These are phyloP conservation scores for Cyclanthera cordifolia DNA, from an alignment of 306 rosid genomes.

Conservation along the genomic window DNA sequence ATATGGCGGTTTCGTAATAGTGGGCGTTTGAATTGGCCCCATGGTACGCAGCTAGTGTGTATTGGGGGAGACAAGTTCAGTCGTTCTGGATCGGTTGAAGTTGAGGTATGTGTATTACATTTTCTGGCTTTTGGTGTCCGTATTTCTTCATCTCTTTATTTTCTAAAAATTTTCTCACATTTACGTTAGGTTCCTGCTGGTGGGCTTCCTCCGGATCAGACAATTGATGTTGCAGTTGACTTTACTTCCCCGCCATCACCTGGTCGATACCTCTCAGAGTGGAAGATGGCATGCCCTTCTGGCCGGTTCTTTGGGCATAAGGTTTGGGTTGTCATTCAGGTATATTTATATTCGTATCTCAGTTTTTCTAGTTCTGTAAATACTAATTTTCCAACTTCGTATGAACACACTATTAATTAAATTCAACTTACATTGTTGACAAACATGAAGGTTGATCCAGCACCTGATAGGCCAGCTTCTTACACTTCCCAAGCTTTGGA, in stretches of 20 bases:
- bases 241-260: slow-evolving; percentile 54
- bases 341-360: slow-evolving; percentile 14
- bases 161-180: slow-evolving; percentile 3
- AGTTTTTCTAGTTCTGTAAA: not conserved
- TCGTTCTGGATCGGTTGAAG: slow-evolving; percentile 23
- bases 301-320: slow-evolving; percentile 83
- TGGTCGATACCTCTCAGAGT: slow-evolving; percentile 70
- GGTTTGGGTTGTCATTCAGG: slow-evolving; percentile 86
- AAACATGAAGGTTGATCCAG: slow-evolving; percentile 54
- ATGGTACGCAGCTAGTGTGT: slow-evolving; percentile 66
- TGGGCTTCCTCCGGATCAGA: slow-evolving; percentile 42
- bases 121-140: not conserved
- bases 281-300: slow-evolving; percentile 66
- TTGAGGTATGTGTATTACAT: slow-evolving; percentile 43
- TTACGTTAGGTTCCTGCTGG: slow-evolving; percentile 37
- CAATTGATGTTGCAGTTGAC: slow-evolving; percentile 74
- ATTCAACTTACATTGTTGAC: not conserved
- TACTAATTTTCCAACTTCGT: not conserved
- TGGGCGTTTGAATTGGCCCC: slow-evolving; percentile 60
- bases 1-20: slow-evolving; percentile 84
- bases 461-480: slow-evolving; percentile 32
- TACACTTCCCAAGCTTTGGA: slow-evolving; percentile 39
- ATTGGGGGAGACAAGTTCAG: slow-evolving; percentile 56
- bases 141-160: not conserved
- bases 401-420: slow-evolving; percentile 1